Evolutionary conservation across 1,139 yeast species (phyloP).

Genomic region (Diutina ranongensis): DNA sequence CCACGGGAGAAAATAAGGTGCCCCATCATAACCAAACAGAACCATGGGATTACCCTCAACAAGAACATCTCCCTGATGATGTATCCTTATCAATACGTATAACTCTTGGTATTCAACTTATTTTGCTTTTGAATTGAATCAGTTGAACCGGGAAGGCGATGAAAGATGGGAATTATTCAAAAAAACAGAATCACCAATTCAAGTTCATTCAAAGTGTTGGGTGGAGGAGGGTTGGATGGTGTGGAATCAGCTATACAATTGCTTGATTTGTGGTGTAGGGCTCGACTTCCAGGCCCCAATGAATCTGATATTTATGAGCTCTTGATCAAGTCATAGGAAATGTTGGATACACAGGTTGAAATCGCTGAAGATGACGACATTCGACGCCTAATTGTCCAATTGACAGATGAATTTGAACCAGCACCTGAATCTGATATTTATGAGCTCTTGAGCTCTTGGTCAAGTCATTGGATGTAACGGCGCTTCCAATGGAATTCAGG

Average conservation of each 20-base stretch:
- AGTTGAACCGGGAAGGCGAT: neutral
- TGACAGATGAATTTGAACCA: neutral
- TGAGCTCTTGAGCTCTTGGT: no score
- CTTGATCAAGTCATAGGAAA: neutral
- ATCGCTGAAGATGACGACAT: neutral
- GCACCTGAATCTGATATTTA: neutral
- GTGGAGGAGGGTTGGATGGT: neutral
- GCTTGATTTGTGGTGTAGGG: neutral
- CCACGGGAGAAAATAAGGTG: neutral
- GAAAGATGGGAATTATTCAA: neutral
- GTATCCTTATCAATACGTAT: neutral
- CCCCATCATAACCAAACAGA: neutral
- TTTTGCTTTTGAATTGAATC: neutral
- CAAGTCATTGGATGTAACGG: neutral
- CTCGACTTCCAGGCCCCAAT: neutral
- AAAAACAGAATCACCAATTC: neutral
- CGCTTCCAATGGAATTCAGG: neutral
- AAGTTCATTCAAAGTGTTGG: neutral
- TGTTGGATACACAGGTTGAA: neutral
- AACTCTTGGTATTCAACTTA: neutral
- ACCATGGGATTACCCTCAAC: conserved; percentile 2
- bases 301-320: neutral
- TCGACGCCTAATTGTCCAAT: neutral
- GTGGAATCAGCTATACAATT: neutral
- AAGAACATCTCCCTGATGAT: neutral